Conservation (phyloP, 2,329 filamentous ascomycete species). For the Colletotrichum sojae region DNA sequence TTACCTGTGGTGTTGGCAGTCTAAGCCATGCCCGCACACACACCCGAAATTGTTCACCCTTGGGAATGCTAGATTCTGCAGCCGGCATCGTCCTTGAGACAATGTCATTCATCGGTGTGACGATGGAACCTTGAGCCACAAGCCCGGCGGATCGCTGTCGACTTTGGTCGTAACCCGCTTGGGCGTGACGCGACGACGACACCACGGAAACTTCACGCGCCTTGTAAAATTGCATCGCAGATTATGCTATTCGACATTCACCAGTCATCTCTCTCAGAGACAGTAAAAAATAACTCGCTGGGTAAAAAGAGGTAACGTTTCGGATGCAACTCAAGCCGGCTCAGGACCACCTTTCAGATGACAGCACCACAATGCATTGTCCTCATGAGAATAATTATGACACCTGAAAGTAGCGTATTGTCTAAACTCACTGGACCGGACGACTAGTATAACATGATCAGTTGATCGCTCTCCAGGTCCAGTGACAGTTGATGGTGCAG, state of each 20-base stretch:
- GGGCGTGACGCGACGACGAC: conserved; percentile 24
- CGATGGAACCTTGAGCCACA: conserved; percentile 9
- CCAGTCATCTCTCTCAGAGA: no score
- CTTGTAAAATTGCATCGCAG: not conserved
- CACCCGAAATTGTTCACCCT: no score
- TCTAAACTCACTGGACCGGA: conserved; percentile 8
- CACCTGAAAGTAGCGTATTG: not conserved
- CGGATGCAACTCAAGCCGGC: conserved; percentile 8
- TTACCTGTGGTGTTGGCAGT: conserved; percentile 18
- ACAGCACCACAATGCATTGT: conserved; percentile 14
- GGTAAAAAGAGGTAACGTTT: conserved; percentile 17
- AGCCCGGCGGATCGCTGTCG: conserved; percentile 3
- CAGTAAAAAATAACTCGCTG: not conserved
- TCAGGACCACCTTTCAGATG: not conserved
- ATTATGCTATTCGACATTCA: not conserved
- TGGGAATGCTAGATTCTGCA: not conserved
- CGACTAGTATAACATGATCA: conserved; percentile 33
- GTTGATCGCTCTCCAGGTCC: conserved; percentile 23
- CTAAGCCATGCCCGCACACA: not conserved
- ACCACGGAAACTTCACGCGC: not conserved
- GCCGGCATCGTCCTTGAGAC: not conserved
- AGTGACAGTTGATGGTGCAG: conserved; percentile 2
- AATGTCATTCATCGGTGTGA: conserved; percentile 2
- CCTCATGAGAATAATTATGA: not conserved
- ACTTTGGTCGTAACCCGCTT: conserved; percentile 10